Conservation (phyloP, 1,284 basidiomycete genomes). For the Ganoderma lucidum region DNA sequence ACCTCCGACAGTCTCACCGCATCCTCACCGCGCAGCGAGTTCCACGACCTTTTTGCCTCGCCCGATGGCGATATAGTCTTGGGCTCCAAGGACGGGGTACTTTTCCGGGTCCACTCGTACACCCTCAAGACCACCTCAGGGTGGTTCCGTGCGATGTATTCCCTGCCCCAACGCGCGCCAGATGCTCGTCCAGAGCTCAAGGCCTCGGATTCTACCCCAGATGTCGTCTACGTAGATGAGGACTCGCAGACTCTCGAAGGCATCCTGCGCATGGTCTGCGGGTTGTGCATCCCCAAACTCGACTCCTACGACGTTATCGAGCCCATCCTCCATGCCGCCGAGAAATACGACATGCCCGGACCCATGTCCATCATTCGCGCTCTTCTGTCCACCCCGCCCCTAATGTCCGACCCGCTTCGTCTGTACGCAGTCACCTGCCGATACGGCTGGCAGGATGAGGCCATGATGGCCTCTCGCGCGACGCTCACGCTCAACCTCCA, state of each 20-base stretch:
- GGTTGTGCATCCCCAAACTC: constrained; percentile 57
- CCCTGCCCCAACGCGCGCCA: constrained; percentile 53
- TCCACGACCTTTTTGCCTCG: constrained; percentile 57
- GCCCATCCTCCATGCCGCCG: constrained; percentile 62
- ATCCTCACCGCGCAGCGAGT: constrained; percentile 21
- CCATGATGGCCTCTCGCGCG: constrained; percentile 52
- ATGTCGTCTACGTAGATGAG: constrained; percentile 63
- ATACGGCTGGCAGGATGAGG: constrained; percentile 64
- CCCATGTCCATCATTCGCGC: constrained; percentile 64
- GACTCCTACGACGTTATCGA: constrained; percentile 61
- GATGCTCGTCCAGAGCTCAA: constrained; percentile 16
- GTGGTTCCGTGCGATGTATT: constrained; percentile 67
- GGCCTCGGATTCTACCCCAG: constrained; percentile 34
- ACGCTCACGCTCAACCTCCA: constrained; percentile 57
- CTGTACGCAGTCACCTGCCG: constrained; percentile 64
- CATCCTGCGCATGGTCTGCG: constrained; percentile 66
- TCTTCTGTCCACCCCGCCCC: constrained; percentile 55
- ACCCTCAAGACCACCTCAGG: constrained; percentile 69
- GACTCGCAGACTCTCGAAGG: constrained; percentile 59
- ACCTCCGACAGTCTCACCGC: constrained; percentile 17
- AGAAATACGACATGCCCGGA: constrained; percentile 75
- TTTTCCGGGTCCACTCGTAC: constrained; percentile 65
- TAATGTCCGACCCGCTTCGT: constrained; percentile 59
- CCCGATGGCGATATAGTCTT: constrained; percentile 60
- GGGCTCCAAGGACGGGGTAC: constrained; percentile 50